Base-by-base conservation (phyloP, 2,329 filamentous ascomycete genomes). In the Didymella arachidicola region DNA sequence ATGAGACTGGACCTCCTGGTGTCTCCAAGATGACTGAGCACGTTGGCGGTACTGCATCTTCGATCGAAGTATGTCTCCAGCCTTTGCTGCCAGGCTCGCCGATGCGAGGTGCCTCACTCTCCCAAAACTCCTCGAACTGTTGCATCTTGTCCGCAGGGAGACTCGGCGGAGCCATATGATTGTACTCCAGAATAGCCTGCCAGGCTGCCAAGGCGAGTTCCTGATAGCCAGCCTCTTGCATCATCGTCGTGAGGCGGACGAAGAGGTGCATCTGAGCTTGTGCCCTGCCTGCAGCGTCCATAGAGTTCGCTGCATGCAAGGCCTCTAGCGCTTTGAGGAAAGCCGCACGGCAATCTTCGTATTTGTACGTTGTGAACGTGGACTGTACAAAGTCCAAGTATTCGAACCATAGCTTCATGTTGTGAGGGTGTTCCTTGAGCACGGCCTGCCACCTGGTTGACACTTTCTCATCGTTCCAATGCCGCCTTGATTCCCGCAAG, bases 131-230 rank as follows among this genome's bases (percentile, higher is more conserved):
- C 46, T 85, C 80, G 61, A 97, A 90, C 22, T 42, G 39, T 3
- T 19, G 41, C 4, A 63, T 2, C 2, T 39, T 42, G 19, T 64
- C 48, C 0, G 26, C 1, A 1, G 50, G 26, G 22, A 53, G 27
- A 5, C 88, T 86, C 5, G 81, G 80, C n/a, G 90, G 87, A 3
- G 81, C 81, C 45, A 86, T 87, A 59, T 92, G 84, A 18, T 86
- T 87, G 51, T 89, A 81, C 70, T 97, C 94, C 0, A 97, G 77
- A 1, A 90, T 68, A 6, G 87, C 90, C 77, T 98, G 94, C 93
- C 94, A 97, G 5, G 89, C 82, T 10, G 89, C 92, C 3, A 91
- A 80, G 1, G 92, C 89, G 29, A 91, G 80, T 72, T 97, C 94
- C 43, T 83, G 80, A 71, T 90, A 97, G 0, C 94, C 94, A 44